phyloP scores from a whole-genome alignment of 1,284 basidiomycete genomes.

The Apiotrichum gamsii region DNA sequence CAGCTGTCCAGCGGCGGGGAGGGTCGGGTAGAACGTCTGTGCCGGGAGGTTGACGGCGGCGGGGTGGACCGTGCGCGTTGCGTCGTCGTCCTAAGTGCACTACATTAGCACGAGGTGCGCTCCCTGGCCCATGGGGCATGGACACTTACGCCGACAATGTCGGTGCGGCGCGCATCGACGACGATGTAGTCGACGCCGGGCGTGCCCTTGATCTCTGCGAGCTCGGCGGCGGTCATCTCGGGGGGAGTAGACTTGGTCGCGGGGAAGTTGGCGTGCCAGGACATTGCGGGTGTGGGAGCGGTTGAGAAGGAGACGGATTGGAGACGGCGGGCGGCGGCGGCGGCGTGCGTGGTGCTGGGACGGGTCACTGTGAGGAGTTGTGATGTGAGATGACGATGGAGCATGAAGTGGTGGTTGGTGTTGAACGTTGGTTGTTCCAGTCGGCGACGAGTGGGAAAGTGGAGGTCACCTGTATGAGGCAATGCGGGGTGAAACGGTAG shows the following conservation, averaged over 20 bases:
- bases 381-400: too few relatives aligned
- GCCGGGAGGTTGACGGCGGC: slow-evolving; percentile 36
- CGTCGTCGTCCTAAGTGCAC: slow-evolving; percentile 13
- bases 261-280: slow-evolving; percentile 22
- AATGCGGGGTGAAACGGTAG: too few relatives aligned
- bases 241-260: slow-evolving; percentile 10
- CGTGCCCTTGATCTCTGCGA: slow-evolving; percentile 6
- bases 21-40: slow-evolving; percentile 31
- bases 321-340: neutral
- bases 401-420: too few relatives aligned
- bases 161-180: slow-evolving; percentile 29
- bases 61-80: slow-evolving; percentile 19
- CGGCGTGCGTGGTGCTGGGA: neutral
- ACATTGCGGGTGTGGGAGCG: slow-evolving; percentile 1
- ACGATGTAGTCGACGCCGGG: slow-evolving; percentile 24
- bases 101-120: neutral
- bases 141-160: slow-evolving; percentile 21
- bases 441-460: too few relatives aligned
- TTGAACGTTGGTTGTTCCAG: too few relatives aligned
- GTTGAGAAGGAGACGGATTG: too few relatives aligned
- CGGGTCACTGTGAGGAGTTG: too few relatives aligned
- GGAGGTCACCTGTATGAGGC: too few relatives aligned
- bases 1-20: slow-evolving; percentile 16
- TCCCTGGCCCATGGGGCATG: too few relatives aligned
- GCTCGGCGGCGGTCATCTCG: slow-evolving; percentile 18